Base-by-base conservation (phyloP, 2,329 filamentous ascomycete genomes). In the Aureobasidium musti region DNA sequence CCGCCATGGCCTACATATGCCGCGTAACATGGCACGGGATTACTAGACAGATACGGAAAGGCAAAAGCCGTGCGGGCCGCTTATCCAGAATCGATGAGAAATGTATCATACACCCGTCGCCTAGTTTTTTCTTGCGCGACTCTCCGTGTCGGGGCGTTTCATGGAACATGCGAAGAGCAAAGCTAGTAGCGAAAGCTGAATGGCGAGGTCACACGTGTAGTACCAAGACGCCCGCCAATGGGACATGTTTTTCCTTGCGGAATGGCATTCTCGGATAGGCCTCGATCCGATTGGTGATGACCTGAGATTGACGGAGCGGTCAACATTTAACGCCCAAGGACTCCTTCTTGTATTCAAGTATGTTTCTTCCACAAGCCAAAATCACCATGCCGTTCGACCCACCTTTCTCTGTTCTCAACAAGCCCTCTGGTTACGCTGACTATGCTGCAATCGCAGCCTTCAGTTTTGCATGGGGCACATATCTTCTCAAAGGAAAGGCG, bases 401-500 rank as follows among this genome's bases (percentile, higher is more conserved):
- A 19, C 33, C n/a, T 57, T 3, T 57, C 53, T 23, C 7, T 8
- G 19, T 21, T 3, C 10, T 37, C 5, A 5, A 10, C 8, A 37
- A 56, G 53, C 53, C 53, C 2, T 23, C 53, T 56, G 53, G 53
- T 33, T 56, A 56, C 37, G 37, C 21, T 23, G 53, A 56, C 8
- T 56, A 56, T 56, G 33, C 53, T 37, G n/a, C 53, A 8, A 56
- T 56, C 21, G 19, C 33, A 21, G 53, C 53, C 21, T 56, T 37
- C 53, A 56, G 53, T 23, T 33, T 56, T 23, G 53, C 53, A 11
- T 37, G 2, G 10, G 30, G 53, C 37, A 56, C 57, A 30, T 61
- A 47, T 43, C 57, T 61, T n/a, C 41, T 61, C 11, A 43, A 47
- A 43, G 57, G 57, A 3, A 61, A 43, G 5, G 57, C 57, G 1